These are phyloP conservation scores for Abelmoschus esculentus DNA, from an alignment of 345 rosid genomes.

Conservation along the genomic window DNA sequence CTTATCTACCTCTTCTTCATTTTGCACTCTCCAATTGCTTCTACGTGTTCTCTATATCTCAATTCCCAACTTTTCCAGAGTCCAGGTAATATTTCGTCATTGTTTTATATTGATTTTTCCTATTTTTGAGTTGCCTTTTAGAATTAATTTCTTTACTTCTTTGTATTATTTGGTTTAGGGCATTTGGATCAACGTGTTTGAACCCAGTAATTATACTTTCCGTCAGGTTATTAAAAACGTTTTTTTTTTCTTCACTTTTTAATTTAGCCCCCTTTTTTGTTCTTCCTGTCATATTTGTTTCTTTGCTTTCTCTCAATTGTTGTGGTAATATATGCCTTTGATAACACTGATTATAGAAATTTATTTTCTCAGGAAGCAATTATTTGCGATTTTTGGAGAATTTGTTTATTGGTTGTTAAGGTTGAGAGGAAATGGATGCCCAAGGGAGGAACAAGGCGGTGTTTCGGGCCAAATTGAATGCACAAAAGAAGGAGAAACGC, in stretches of 20 bases:
- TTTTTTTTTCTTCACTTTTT: too few species aligned
- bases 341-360: not conserved
- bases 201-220: not conserved
- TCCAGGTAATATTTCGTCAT: not conserved
- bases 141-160: not conserved
- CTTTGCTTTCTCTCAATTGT: not conserved
- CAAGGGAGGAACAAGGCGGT: slow-evolving; percentile 70
- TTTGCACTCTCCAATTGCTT: not conserved
- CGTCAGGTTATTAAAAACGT: not conserved
- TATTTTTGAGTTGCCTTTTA: not conserved
- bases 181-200: not conserved
- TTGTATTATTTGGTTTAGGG: too few species aligned
- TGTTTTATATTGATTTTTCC: not conserved
- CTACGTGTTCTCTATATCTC: not conserved
- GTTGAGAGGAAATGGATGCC: slow-evolving; percentile 49
- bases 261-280: not conserved
- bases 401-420: not conserved
- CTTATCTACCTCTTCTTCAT: not conserved
- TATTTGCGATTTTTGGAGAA: not conserved
- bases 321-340: not conserved
- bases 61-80: not conserved
- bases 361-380: not conserved
- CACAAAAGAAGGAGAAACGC: slow-evolving; percentile 70
- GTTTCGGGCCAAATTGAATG: slow-evolving; percentile 80
- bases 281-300: not conserved